Conservation (phyloP, 768 basidiomycete genomes). For the Neoboletus subvelutipes region DNA sequence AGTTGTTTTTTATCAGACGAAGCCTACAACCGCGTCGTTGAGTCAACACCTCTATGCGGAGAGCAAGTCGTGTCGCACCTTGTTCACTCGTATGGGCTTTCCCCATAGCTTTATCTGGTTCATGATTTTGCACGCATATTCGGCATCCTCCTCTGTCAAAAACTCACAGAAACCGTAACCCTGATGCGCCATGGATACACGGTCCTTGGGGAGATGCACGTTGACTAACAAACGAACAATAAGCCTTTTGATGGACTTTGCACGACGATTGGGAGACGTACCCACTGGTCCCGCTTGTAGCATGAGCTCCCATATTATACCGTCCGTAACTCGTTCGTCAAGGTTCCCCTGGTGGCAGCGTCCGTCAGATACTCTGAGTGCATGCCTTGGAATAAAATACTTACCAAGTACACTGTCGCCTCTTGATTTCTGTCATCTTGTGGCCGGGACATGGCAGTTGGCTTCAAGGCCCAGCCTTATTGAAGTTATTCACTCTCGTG, state of each 20-base stretch:
- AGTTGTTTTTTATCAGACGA: constrained; percentile 98
- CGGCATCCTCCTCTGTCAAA: constrained; percentile 96
- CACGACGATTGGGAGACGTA: constrained; percentile 40
- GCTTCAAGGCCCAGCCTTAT: no score
- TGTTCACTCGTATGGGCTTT: constrained; percentile 98
- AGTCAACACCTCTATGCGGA: constrained; percentile 8
- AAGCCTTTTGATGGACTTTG: not conserved
- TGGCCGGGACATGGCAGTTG: constrained; percentile 42
- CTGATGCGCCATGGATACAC: constrained; percentile 97
- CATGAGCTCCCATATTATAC: constrained; percentile 98
- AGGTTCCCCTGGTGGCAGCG: constrained; percentile 74
- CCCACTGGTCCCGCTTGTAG: constrained; percentile 98
- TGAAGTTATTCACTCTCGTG: not conserved
- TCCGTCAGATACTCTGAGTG: not conserved
- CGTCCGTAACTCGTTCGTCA: constrained; percentile 92
- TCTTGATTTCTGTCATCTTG: constrained; percentile 92
- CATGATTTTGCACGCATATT: constrained; percentile 99
- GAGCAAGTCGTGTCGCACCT: constrained; percentile 54
- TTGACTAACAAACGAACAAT: constrained; percentile 58
- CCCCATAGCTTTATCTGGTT: constrained; percentile 99
- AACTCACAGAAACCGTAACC: constrained; percentile 99
- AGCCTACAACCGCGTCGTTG: constrained; percentile 51
- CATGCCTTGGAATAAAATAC: not conserved
- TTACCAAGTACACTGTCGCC: constrained; percentile 83
- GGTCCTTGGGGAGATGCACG: constrained; percentile 97